Conservation (phyloP, 306 rosid genomes). For the Malus asiatica region DNA sequence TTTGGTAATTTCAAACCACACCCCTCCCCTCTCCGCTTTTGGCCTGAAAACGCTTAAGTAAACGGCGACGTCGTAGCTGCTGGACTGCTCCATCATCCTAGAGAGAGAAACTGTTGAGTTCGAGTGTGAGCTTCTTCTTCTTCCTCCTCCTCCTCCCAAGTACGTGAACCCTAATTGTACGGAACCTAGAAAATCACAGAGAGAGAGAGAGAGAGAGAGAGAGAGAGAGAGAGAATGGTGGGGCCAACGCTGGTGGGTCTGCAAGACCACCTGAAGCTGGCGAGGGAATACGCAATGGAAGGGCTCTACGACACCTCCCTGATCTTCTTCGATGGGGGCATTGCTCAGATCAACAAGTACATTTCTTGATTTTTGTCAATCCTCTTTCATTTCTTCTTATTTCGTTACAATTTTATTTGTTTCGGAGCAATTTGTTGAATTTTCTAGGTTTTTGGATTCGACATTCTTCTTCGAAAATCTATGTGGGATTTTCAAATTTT, state of each 20-base stretch:
- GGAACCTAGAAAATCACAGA: not conserved
- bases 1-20: slow-evolving; percentile 4
- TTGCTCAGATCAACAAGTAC: slow-evolving; percentile 99
- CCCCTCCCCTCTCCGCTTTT: not conserved
- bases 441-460: slow-evolving; percentile 1
- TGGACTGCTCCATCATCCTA: not conserved
- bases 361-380: not conserved
- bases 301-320: slow-evolving; percentile 87
- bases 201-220: too few species aligned
- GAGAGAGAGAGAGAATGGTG: slow-evolving; percentile 41
- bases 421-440: not conserved
- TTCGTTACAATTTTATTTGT: not conserved
- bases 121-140: slow-evolving; percentile 2
- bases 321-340: slow-evolving; percentile 92
- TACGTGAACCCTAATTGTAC: not conserved
- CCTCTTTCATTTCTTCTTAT: not conserved
- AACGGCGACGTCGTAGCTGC: slow-evolving; percentile 30
- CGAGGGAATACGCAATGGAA: slow-evolving; percentile 91
- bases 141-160: not conserved
- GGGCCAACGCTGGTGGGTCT: slow-evolving; percentile 60
- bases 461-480: not conserved
- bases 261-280: slow-evolving; percentile 88
- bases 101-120: not conserved
- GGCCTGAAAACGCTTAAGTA: slow-evolving; percentile 22
- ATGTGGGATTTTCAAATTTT: not conserved